Percentiles rank a stretch among this genome's conserved stretches.
These are phyloP conservation scores for Arabis alpina DNA, from an alignment of 345 rosid genomes.

Conservation along the genomic window DNA sequence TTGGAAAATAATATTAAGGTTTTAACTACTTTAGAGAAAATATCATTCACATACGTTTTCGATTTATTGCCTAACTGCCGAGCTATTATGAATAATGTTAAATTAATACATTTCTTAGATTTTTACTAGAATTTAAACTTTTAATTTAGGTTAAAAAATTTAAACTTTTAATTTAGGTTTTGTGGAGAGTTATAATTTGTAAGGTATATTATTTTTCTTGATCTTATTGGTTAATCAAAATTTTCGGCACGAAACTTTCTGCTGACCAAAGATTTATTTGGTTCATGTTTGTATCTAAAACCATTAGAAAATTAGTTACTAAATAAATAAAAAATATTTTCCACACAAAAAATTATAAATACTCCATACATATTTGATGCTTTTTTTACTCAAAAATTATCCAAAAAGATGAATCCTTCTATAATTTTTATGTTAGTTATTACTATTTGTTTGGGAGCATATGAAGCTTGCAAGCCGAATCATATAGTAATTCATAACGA, in stretches of 20 bases:
- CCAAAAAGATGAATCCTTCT: neutral
- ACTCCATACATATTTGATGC: neutral
- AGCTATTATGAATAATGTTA: too few relatives aligned
- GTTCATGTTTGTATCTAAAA: neutral
- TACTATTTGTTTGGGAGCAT: neutral
- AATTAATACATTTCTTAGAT: too few relatives aligned
- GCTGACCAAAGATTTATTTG: neutral
- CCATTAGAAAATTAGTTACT: neutral
- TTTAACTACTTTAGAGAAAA: too few relatives aligned
- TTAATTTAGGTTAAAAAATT: neutral
- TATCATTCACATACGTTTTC: too few relatives aligned
- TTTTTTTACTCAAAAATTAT: neutral
- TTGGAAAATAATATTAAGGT: too few relatives aligned
- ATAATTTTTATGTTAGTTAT: neutral
- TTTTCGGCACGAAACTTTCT: neutral
- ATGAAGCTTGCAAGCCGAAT: slow-evolving; percentile 6
- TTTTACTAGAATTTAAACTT: neutral
- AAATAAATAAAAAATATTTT: neutral
- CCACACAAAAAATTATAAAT: neutral
- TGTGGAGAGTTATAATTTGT: neutral
- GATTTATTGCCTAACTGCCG: too few relatives aligned
- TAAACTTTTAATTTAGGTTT: neutral
- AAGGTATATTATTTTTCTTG: neutral
- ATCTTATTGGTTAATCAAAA: neutral
- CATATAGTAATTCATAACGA: slow-evolving; percentile 21